These are phyloP conservation scores for Tetrahymena borealis DNA, from an alignment of 73 alveolate species.

Conservation along the genomic window DNA sequence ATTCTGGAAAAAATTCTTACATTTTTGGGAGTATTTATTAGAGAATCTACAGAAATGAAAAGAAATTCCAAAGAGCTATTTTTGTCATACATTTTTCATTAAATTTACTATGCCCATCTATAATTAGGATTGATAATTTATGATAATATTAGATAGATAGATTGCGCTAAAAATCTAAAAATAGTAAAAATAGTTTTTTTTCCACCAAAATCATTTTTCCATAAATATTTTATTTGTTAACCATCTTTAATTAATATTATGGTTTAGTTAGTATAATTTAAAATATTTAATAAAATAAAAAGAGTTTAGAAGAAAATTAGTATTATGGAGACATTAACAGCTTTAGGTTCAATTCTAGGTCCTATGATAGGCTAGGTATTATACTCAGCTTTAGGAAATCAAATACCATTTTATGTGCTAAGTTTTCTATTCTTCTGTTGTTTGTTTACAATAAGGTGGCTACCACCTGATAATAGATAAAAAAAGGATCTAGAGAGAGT, in stretches of 20 bases:
- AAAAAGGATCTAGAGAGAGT: neutral
- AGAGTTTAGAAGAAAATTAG: neutral
- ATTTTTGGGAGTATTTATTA: too few species aligned
- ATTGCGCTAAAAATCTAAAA: too few species aligned
- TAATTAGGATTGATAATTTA: too few species aligned
- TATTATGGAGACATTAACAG: neutral
- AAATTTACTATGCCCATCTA: too few species aligned
- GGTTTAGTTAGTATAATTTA: neutral
- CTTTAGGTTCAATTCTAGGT: neutral
- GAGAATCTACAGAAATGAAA: too few species aligned
- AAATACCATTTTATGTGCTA: neutral
- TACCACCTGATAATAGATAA: neutral
- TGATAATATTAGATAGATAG: too few species aligned
- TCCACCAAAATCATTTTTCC: too few species aligned
- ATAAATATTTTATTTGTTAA: too few species aligned
- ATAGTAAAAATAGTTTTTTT: too few species aligned
- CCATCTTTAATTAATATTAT: neutral
- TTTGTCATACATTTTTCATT: too few species aligned
- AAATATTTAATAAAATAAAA: neutral
- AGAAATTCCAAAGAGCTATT: too few species aligned
- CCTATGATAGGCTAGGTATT: neutral
- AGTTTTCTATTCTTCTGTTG: neutral
- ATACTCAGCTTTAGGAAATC: neutral
- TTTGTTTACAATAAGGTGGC: neutral
- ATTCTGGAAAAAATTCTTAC: too few species aligned